A percentile compares a stretch with the other conserved stretches of the same genome.
phyloP scores from a whole-genome alignment of 257 asterid genomes.

The Anisodus tanguticus region DNA sequence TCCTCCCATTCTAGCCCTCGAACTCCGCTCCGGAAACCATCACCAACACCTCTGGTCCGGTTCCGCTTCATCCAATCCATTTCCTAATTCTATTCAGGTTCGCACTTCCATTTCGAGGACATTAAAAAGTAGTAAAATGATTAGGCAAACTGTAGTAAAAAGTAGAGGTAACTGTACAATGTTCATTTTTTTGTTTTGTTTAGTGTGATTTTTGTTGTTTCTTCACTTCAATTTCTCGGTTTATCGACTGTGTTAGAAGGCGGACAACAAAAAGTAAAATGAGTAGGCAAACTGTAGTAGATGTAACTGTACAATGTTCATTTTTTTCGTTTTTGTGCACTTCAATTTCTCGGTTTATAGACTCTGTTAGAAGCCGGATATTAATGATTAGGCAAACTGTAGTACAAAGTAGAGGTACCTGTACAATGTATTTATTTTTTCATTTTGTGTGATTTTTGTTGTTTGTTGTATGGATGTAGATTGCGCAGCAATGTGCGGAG shows the following conservation, averaged over 20 bases:
- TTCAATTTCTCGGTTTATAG: background rate
- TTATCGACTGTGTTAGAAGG: background rate
- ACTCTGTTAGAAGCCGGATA: background rate
- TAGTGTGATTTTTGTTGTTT: too few relatives aligned
- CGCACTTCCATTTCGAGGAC: background rate
- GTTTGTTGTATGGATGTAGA: slow-evolving; percentile 48
- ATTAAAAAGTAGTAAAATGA: background rate
- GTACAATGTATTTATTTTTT: too few relatives aligned
- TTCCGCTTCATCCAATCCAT: slow-evolving; percentile 74
- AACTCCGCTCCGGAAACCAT: slow-evolving; percentile 55
- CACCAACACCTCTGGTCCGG: slow-evolving; percentile 89
- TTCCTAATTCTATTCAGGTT: slow-evolving; percentile 81
- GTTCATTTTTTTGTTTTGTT: too few relatives aligned
- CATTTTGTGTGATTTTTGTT: background rate
- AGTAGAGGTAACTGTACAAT: too few relatives aligned
- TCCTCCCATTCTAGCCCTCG: slow-evolving; percentile 85
- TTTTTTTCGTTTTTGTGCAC: background rate
- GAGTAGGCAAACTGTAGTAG: background rate
- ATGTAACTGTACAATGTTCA: background rate
- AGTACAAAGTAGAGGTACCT: too few relatives aligned
- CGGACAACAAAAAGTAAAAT: too few relatives aligned
- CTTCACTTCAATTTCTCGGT: background rate
- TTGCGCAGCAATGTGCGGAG: slow-evolving; percentile 83
- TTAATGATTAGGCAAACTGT: background rate
- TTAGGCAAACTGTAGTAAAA: background rate